These are phyloP conservation scores for Lachancea waltii DNA, from an alignment of 805 yeast species.

Conservation along the genomic window DNA sequence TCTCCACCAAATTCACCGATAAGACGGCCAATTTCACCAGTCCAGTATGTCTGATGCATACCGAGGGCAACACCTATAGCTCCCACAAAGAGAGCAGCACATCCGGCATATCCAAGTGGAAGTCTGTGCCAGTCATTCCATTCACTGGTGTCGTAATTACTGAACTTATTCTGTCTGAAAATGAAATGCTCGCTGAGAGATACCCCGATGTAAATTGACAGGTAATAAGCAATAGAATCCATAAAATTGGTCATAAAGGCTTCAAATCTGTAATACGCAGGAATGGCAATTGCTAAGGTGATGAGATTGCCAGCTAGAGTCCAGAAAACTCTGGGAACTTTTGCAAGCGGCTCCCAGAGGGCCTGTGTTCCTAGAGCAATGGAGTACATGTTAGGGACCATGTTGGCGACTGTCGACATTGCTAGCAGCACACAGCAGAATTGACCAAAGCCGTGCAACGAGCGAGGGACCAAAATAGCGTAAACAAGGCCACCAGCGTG, in stretches of 20 bases:
- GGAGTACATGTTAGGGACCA: slow-evolving; percentile 91
- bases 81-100: slow-evolving; percentile 76
- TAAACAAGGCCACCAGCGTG: slow-evolving; percentile 80
- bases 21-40: slow-evolving; percentile 55
- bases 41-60: slow-evolving; percentile 81
- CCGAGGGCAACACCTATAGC: slow-evolving; percentile 82
- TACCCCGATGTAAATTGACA: slow-evolving; percentile 77
- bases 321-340: slow-evolving; percentile 81
- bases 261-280: slow-evolving; percentile 72
- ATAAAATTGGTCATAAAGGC: slow-evolving; percentile 76
- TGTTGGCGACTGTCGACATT: slow-evolving; percentile 85
- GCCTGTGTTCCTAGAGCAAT: slow-evolving; percentile 83
- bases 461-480: slow-evolving; percentile 68
- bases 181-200: slow-evolving; percentile 76
- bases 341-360: slow-evolving; percentile 65
- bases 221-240: slow-evolving; percentile 87
- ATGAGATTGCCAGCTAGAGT: slow-evolving; percentile 66
- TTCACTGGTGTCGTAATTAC: slow-evolving; percentile 55
- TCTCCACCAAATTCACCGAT: slow-evolving; percentile 77
- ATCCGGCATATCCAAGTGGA: slow-evolving; percentile 77
- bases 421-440: slow-evolving; percentile 82
- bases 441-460: slow-evolving; percentile 83
- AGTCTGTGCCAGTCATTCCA: slow-evolving; percentile 51
- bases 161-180: slow-evolving; percentile 51
- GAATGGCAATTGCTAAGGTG: slow-evolving; percentile 81